phyloP scores from a whole-genome alignment of 768 basidiomycete species.

The Russula brevipes region DNA sequence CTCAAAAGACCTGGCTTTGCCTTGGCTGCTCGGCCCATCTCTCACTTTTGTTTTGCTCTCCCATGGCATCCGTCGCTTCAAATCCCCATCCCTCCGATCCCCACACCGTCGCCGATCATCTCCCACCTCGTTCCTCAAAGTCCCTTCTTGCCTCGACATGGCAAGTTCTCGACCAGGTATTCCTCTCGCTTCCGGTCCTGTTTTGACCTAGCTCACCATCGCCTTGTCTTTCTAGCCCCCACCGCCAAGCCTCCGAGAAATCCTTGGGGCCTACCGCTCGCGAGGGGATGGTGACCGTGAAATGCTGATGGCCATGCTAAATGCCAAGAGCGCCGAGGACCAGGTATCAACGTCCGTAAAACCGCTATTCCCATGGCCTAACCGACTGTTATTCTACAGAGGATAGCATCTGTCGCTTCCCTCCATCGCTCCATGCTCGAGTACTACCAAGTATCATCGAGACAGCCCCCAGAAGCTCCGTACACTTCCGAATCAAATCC shows the following conservation, averaged over 20 bases:
- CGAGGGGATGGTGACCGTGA: conserved; percentile 92
- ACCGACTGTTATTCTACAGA: conserved; percentile 38
- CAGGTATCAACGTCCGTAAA: conserved; percentile 50
- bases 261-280: conserved; percentile 76
- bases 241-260: conserved; percentile 79
- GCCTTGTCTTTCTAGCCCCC: conserved; percentile 45
- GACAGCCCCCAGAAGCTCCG: conserved; percentile 9
- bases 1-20: conserved; percentile 25
- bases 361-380: neutral
- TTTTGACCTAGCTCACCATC: neutral
- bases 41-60: neutral
- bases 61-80: conserved; percentile 24
- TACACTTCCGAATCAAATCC: conserved; percentile 15
- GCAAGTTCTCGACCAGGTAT: conserved; percentile 46
- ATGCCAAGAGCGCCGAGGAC: conserved; percentile 90
- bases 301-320: conserved; percentile 84
- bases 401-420: conserved; percentile 63
- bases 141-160: conserved; percentile 42
- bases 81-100: conserved; percentile 14
- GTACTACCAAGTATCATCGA: conserved; percentile 34
- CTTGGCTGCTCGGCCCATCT: neutral
- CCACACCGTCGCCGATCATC: conserved; percentile 11
- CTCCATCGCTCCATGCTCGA: conserved; percentile 71
- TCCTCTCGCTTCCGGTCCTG: neutral
- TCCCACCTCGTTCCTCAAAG: conserved; percentile 20